Conservation (phyloP, 495 filamentous ascomycete genomes). For the Podospora pseudoanserina region DNA sequence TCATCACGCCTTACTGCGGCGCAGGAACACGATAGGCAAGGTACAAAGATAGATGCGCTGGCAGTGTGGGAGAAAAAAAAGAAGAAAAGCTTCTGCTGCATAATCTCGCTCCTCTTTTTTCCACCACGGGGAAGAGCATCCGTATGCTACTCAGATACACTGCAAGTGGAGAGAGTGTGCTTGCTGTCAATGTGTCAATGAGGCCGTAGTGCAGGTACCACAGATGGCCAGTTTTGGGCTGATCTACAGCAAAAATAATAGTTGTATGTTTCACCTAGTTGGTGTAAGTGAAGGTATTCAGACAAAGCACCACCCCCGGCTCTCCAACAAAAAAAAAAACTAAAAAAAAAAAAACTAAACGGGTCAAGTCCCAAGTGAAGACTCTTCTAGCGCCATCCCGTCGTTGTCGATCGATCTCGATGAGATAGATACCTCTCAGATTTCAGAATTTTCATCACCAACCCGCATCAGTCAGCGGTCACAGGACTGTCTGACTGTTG, state of each 20-base stretch:
- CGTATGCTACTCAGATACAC: neutral
- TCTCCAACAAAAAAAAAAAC: no score
- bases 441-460: no score
- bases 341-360: no score
- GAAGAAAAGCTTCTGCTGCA: neutral
- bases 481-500: no score
- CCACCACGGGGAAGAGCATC: neutral
- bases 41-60: neutral
- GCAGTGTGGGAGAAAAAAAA: neutral
- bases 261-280: neutral
- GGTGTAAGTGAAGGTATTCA: neutral
- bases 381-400: no score
- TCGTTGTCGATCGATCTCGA: no score
- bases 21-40: neutral
- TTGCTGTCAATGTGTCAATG: neutral
- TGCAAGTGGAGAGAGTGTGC: neutral
- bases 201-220: neutral
- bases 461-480: no score
- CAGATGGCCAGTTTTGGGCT: no score
- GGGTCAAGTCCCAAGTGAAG: no score
- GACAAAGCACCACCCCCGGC: no score
- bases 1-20: neutral
- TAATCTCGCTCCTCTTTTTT: neutral
- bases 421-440: no score
- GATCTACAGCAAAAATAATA: no score